These are phyloP conservation scores for Lentinula edodes DNA, from an alignment of 768 basidiomycete species.

Conservation along the genomic window DNA sequence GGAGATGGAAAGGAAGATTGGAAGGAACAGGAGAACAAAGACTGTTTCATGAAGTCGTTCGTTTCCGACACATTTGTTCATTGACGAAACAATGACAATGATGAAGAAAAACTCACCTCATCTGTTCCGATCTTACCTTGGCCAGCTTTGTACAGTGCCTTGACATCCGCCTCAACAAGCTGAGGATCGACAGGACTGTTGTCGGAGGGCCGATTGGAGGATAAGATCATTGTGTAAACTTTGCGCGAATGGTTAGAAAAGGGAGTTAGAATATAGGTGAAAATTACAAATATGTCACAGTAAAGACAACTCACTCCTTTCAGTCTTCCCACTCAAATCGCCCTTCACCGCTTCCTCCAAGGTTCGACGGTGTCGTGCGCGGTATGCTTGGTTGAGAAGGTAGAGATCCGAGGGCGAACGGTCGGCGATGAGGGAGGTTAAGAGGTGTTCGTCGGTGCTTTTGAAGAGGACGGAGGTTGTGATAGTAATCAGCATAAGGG, in stretches of 20 bases:
- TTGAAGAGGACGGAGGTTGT: not conserved
- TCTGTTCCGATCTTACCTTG: slow-evolving; percentile 29
- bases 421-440: slow-evolving; percentile 10
- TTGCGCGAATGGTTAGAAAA: not conserved
- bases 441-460: slow-evolving; percentile 1
- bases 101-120: slow-evolving; percentile 8
- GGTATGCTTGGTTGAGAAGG: not conserved
- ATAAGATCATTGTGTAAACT: slow-evolving; percentile 29
- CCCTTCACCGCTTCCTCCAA: slow-evolving; percentile 6
- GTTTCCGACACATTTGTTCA: too few species aligned
- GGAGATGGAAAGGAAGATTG: too few species aligned
- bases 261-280: not conserved
- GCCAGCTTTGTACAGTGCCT: slow-evolving; percentile 25
- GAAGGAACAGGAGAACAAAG: too few species aligned
- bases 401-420: slow-evolving; percentile 6
- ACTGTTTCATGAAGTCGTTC: too few species aligned
- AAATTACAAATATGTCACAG: not conserved
- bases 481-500: too few species aligned
- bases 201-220: slow-evolving; percentile 25
- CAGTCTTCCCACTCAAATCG: slow-evolving; percentile 9
- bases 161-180: slow-evolving; percentile 26
- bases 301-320: slow-evolving; percentile 3
- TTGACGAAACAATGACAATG: not conserved
- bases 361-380: not conserved
- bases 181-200: slow-evolving; percentile 22